phyloP scores from a whole-genome alignment of 305 asterid species.

The Fraxinus velutina region DNA sequence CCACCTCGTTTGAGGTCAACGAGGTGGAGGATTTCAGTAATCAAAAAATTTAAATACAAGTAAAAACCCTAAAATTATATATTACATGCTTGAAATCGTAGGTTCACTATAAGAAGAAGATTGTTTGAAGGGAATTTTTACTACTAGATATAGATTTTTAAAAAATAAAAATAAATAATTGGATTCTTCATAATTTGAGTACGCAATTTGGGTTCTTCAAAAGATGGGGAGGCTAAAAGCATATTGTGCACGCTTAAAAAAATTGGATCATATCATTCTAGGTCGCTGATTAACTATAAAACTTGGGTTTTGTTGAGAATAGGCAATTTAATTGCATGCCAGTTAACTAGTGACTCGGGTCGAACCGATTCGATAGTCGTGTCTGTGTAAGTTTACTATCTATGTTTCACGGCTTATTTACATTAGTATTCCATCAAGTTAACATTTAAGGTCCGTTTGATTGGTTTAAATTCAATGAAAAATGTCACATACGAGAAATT shows the following conservation, averaged over 20 bases:
- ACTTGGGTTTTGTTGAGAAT: neutral
- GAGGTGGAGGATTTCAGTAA: neutral
- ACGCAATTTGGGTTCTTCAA: neutral
- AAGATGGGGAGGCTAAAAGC: neutral
- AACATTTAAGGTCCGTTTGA: too few species aligned
- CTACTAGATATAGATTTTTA: neutral
- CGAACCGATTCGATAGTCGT: neutral
- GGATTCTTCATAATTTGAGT: neutral
- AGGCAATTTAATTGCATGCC: neutral
- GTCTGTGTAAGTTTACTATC: too few species aligned
- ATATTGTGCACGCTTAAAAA: neutral
- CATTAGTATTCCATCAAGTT: neutral
- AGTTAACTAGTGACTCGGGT: neutral
- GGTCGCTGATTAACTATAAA: neutral
- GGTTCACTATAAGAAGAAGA: neutral
- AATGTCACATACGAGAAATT: too few species aligned
- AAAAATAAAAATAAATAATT: too few species aligned
- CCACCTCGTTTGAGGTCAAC: neutral
- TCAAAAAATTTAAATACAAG: neutral
- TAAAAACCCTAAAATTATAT: neutral
- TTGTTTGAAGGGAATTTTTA: neutral
- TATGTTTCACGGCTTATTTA: too few species aligned
- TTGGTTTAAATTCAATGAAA: too few species aligned
- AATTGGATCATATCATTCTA: neutral
- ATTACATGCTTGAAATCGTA: neutral